phyloP scores from a whole-genome alignment of 805 yeast genomes.

The Starmerella gropengiesseri region DNA sequence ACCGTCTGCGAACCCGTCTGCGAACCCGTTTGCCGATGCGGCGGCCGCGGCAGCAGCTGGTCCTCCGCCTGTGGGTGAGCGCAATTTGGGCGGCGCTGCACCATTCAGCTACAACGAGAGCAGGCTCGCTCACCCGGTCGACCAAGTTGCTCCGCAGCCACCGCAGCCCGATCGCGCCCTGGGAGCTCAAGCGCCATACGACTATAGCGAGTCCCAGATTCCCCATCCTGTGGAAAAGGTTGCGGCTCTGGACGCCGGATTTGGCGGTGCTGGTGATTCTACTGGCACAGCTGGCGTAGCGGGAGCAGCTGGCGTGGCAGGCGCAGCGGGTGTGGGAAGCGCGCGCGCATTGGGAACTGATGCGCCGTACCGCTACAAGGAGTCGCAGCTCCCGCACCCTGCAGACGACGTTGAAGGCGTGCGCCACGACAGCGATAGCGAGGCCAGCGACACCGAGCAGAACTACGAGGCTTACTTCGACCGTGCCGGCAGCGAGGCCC shows the following conservation, averaged over 20 bases:
- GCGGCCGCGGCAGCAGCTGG: neutral
- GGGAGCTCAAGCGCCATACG: neutral
- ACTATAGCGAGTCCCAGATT: neutral
- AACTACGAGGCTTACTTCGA: slow-evolving; percentile 3
- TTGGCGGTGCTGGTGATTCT: neutral
- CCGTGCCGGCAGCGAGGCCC: neutral
- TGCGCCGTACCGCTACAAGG: neutral
- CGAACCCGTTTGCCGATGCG: neutral
- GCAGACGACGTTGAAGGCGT: neutral
- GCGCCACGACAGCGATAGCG: slow-evolving; percentile 15
- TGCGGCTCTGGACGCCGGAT: neutral
- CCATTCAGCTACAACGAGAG: neutral
- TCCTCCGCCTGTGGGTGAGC: neutral
- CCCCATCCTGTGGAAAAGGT: neutral
- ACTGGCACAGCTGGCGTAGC: neutral
- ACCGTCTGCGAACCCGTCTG: neutral
- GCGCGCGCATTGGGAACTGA: neutral
- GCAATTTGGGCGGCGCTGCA: neutral
- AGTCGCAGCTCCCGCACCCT: slow-evolving; percentile 1
- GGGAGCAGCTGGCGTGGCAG: too few species aligned
- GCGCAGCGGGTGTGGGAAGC: neutral
- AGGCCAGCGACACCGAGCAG: slow-evolving; percentile 18
- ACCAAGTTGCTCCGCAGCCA: neutral
- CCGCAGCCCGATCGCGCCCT: neutral
- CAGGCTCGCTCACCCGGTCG: too few species aligned